Base-by-base conservation (phyloP, 2,329 filamentous ascomycete genomes). In the Talaromyces albobiverticillius region DNA sequence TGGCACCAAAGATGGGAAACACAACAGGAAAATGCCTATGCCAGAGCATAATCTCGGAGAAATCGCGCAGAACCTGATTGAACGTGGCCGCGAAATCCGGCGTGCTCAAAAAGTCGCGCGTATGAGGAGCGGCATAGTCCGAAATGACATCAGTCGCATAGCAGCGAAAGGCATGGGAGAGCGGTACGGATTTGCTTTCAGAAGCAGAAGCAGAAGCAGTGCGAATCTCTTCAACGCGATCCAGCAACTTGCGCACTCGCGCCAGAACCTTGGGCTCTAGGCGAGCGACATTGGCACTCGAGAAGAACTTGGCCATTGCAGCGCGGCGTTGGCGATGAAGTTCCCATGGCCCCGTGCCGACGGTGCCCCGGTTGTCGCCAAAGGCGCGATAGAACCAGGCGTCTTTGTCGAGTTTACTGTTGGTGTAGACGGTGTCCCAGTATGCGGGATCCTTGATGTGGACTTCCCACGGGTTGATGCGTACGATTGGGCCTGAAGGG, bases 291-390 rank as follows among this genome's bases (percentile, higher is more conserved):
- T 70, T 68, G 10, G 64, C 63, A 32, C 65, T 69, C 2, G 76
- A 76, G 59, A 79, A 80, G 62, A 76, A 78, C 0, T 65, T 67
- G 52, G 69, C 75, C 46, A 79, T 55, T 2, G 72, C 64, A 3
- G 57, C 65, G 13, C 76, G 71, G 3, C 76, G 71, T 16, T 67
- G 61, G 2, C 73, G 71, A 56, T 79, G 77, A 6, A 69, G 61
- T 20, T 74, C 66, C 45, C 54, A 56, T 49, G 54, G 50, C 3
- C 46, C 50, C 2, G 54, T 56, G 54, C 54, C 54, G 45, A 56
- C 54, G 23, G 54, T 56, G 16, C 54, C 54, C 26, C 45, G 38
- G 29, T 56, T 56, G 43, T 56, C 54, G 40, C 54, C 54, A 53
- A 56, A 56, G 32, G 50, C 49, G 25, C 54, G 50, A 20, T 56